Evolutionary conservation across 2,329 filamentous ascomycete genomes (phyloP).

Genomic region (Fusarium nodosum): DNA sequence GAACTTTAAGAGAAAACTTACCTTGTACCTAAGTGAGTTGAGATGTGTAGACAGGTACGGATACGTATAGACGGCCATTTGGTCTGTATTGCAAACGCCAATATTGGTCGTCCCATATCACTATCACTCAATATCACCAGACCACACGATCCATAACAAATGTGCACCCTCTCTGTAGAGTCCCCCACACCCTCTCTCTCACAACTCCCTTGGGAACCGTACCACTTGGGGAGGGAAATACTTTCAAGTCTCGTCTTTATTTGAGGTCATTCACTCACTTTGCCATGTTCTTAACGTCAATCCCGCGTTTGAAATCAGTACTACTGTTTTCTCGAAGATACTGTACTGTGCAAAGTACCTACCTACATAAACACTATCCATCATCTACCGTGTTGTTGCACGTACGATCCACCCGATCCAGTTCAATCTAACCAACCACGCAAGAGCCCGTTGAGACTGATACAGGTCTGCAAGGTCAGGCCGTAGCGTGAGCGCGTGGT

Average conservation of each 20-base stretch:
- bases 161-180: constrained; percentile 17
- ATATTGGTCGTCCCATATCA: constrained; percentile 15
- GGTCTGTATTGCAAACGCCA: neutral
- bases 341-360: neutral
- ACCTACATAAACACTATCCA: constrained; percentile 10
- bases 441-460: constrained; percentile 32
- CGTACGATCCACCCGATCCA: constrained; percentile 39
- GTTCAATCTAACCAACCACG: constrained; percentile 34
- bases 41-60: neutral
- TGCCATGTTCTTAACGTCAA: neutral
- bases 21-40: constrained; percentile 9
- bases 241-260: constrained; percentile 8
- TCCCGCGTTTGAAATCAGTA: constrained; percentile 3
- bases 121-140: constrained; percentile 42
- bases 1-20: constrained; percentile 1
- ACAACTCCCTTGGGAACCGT: constrained; percentile 16
- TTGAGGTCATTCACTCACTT: neutral
- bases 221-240: constrained; percentile 4
- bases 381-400: constrained; percentile 28
- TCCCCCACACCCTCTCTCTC: constrained; percentile 35
- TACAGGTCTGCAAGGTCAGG: constrained; percentile 44
- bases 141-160: constrained; percentile 32
- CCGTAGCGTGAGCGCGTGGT: constrained; percentile 36
- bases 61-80: neutral
- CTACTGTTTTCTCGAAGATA: neutral